Evolutionary conservation across 2,329 filamentous ascomycete species (phyloP).

Genomic region (Albophoma yamanashiensis): DNA sequence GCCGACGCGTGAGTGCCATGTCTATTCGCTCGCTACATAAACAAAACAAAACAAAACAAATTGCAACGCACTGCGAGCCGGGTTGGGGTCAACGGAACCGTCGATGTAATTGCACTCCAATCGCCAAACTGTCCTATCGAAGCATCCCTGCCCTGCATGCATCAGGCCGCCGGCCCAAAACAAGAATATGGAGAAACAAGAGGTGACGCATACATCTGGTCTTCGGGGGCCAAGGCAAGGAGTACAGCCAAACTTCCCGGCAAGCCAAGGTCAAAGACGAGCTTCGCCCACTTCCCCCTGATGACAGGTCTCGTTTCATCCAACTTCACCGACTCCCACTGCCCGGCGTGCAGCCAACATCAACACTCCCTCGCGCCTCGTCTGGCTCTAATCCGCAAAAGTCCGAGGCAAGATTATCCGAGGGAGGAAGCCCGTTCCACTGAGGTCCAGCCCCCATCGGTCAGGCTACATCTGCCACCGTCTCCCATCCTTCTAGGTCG

Average conservation of each 20-base stretch:
- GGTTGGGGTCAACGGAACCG: conserved; percentile 10
- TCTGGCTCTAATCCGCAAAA: background rate
- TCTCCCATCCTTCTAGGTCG: conserved; percentile 1
- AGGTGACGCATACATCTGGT: background rate
- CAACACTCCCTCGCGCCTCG: background rate
- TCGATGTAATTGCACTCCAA: conserved; percentile 37
- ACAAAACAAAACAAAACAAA: background rate
- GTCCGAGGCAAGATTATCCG: background rate
- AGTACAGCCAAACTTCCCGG: background rate
- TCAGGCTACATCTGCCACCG: background rate
- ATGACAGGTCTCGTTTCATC: background rate
- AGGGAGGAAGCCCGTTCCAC: background rate
- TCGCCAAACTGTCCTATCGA: conserved; percentile 41
- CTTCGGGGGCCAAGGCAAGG: background rate
- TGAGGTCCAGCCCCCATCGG: background rate
- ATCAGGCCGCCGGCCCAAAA: conserved; percentile 20
- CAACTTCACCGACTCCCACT: background rate
- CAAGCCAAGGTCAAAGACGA: background rate
- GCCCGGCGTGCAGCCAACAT: background rate
- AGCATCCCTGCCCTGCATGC: conserved; percentile 26
- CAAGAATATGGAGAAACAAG: conserved; percentile 2
- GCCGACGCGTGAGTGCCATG: background rate
- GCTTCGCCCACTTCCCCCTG: background rate
- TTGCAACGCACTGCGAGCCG: background rate
- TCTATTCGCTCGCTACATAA: background rate